Evolutionary conservation across 805 yeast species (phyloP).

Genomic region (Kodamaea kakaduensis): DNA sequence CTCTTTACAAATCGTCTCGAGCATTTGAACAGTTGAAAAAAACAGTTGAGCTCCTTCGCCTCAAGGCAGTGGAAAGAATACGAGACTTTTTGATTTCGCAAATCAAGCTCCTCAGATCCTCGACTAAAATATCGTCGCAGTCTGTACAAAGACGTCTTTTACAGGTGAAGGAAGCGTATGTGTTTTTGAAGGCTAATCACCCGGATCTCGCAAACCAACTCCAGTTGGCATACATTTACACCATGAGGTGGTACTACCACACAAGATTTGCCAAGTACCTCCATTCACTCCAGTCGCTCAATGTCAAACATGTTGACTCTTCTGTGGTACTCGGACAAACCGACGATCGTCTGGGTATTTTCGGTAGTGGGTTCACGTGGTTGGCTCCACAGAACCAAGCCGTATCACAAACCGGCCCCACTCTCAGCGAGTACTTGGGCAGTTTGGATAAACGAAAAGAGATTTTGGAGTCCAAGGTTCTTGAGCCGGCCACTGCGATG

Average conservation of each 20-base stretch:
- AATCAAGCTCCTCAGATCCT: conserved; percentile 61
- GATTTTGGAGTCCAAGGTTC: conserved; percentile 46
- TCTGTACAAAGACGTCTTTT: conserved; percentile 64
- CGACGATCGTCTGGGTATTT: conserved; percentile 20
- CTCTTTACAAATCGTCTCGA: conserved; percentile 20
- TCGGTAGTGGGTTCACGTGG: conserved; percentile 27
- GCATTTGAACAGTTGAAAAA: conserved; percentile 28
- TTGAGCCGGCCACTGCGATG: conserved; percentile 46
- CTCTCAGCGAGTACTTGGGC: conserved; percentile 48
- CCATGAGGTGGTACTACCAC: conserved; percentile 92
- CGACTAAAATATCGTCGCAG: conserved; percentile 67
- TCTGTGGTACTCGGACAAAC: conserved; percentile 50
- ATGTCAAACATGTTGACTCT: conserved; percentile 51
- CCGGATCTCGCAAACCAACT: conserved; percentile 67
- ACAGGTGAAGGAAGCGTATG: conserved; percentile 56
- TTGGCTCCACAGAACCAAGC: conserved; percentile 6
- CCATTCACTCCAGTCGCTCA: conserved; percentile 64
- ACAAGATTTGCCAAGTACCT: conserved; percentile 74
- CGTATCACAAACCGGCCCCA: conserved; percentile 11
- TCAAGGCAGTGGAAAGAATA: conserved; percentile 69
- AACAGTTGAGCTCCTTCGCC: conserved; percentile 48
- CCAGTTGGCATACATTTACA: conserved; percentile 73
- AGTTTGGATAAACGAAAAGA: conserved; percentile 56
- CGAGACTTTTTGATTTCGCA: conserved; percentile 62
- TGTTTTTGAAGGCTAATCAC: conserved; percentile 53